Percentiles rank a stretch among this genome's conserved stretches.
Evolutionary conservation across 2,329 filamentous ascomycete genomes (phyloP).

Genomic region (Macrophomina phaseolina): DNA sequence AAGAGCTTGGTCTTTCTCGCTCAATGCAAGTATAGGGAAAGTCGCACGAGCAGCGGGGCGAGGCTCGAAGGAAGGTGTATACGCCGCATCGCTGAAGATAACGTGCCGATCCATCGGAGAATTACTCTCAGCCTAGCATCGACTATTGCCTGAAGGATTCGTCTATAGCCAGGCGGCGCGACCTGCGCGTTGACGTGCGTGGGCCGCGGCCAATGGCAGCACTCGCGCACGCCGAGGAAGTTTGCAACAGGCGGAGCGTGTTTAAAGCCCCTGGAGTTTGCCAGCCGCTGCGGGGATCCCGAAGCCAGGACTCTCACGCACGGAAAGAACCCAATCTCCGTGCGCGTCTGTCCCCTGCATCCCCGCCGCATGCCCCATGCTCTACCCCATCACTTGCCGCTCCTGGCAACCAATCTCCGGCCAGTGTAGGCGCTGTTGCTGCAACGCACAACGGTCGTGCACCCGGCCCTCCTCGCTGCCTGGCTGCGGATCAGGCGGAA

Average conservation of each 20-base stretch:
- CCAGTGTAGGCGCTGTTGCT: neutral
- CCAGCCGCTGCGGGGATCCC: neutral
- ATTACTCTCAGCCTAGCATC: neutral
- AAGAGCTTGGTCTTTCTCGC: neutral
- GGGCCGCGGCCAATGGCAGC: neutral
- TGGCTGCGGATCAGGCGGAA: neutral
- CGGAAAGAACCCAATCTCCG: constrained; percentile 23
- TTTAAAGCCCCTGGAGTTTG: constrained; percentile 5
- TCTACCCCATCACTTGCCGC: constrained; percentile 1
- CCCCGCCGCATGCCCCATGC: neutral
- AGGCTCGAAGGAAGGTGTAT: neutral
- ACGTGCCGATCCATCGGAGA: neutral
- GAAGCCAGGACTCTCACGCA: neutral
- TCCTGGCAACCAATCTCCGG: constrained; percentile 14
- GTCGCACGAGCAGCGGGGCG: neutral
- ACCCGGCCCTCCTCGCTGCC: too few species aligned
- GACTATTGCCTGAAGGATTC: neutral
- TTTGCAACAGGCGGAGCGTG: neutral
- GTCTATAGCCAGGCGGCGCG: neutral
- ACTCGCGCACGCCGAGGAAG: neutral
- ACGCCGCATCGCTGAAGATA: constrained; percentile 4
- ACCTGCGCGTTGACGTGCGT: neutral
- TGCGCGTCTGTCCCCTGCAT: neutral
- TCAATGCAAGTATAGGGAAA: neutral
- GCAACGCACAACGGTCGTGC: neutral